Base-by-base conservation (phyloP, 1,139 yeast genomes). In the Yarrowia galli region DNA sequence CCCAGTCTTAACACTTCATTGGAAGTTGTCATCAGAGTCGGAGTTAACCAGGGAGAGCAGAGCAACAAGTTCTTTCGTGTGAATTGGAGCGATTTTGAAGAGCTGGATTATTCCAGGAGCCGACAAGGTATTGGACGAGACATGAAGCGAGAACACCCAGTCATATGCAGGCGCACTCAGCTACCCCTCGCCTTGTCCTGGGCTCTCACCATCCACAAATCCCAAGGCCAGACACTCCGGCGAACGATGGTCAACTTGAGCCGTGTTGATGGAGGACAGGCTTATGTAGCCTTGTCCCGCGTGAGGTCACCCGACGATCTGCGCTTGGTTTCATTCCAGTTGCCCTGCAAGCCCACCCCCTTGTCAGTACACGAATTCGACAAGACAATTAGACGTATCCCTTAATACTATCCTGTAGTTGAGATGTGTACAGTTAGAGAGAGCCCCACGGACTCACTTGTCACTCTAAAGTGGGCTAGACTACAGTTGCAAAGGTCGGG, bases 151-250 rank as follows among this genome's bases (percentile, higher is more conserved):
- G 12, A 9, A 9, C 15, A 48, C 38, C 53, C 53, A 4, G 8
- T 10, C 3, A 58, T 58, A 12, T 58, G 40, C 22, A 7, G 12
- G 5, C 53, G 68, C 1, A 40, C 32, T 9, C 97, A 92, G 74
- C 75, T 95, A 2, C 99, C 99, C 0, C 79, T 95, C 67, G 89
- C 92, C 73, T 80, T 93, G 20, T 97, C 99, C 0, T 96, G 98
- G 98, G 93, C 99, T 0, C 79, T 95, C 46, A 92, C 98, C 0
- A 92, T 95, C 64, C 99, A 95, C 76, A 95, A 95, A 78, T 88
- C 98, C 0, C 99, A 95, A 76, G 99, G 99, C 1, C 99, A 95
- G 76, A 93, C 99, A 0, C 79, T 95, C 65, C 89, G 90, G 3
- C 84, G 86, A 71, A 97, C 92, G 1, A 86, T 86, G 73, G 97